A percentile compares a stretch with the other conserved stretches of the same genome.
Evolutionary conservation across 2,329 filamentous ascomycete species (phyloP).

Genomic region (Fusarium caatingaense): DNA sequence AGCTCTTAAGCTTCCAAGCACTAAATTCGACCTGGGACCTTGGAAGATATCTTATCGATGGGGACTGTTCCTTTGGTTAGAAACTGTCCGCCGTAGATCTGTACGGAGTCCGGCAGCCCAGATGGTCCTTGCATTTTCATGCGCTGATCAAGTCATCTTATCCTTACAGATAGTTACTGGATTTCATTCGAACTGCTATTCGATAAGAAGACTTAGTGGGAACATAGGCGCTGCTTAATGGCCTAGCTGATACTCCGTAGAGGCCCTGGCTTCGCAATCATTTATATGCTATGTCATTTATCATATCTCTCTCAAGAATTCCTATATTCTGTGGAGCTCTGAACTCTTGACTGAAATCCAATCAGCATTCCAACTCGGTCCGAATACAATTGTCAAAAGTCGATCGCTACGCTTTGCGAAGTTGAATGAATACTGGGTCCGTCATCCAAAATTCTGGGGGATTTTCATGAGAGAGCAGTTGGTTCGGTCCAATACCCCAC

Average conservation of each 20-base stretch:
- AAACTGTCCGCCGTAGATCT: neutral
- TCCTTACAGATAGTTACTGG: neutral
- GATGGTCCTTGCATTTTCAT: neutral
- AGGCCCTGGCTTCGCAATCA: too few species aligned
- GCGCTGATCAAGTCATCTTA: neutral
- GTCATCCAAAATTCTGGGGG: constrained; percentile 14
- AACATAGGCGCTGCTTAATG: too few species aligned
- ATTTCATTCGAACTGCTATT: neutral
- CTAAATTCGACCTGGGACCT: neutral
- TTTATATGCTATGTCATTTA: neutral
- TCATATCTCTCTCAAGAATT: neutral
- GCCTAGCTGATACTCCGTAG: neutral
- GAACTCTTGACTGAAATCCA: neutral
- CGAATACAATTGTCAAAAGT: neutral
- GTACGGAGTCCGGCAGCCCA: neutral
- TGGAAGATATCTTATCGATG: neutral
- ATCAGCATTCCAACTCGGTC: constrained; percentile 4
- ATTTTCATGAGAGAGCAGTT: constrained; percentile 17
- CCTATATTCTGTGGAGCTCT: neutral
- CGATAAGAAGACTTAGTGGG: neutral
- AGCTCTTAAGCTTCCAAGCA: neutral
- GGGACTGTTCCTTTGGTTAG: neutral
- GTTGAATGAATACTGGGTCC: constrained; percentile 32
- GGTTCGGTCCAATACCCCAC: constrained; percentile 23
- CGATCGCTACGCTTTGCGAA: constrained; percentile 2